Conservation (phyloP, 2,329 filamentous ascomycete species). For the Sporothrix inflata region DNA sequence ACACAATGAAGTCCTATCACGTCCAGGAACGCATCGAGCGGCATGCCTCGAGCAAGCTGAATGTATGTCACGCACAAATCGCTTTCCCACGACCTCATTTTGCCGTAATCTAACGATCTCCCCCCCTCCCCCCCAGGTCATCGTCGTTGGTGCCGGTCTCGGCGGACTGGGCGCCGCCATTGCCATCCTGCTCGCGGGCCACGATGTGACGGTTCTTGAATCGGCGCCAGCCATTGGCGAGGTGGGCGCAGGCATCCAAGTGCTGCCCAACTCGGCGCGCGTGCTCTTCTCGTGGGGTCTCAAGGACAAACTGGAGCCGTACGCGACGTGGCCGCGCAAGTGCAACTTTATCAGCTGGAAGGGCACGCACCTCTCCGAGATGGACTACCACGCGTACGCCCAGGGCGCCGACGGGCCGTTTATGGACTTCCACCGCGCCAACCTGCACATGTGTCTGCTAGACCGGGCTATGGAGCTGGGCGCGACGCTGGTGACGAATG, state of each 20-base stretch:
- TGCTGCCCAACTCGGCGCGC: slow-evolving; percentile 41
- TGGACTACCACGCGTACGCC: slow-evolving; percentile 31
- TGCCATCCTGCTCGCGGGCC: slow-evolving; percentile 29
- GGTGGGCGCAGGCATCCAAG: slow-evolving; percentile 30
- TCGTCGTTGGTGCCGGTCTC: slow-evolving; percentile 34
- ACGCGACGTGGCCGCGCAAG: slow-evolving; percentile 28
- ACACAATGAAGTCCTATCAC: not conserved
- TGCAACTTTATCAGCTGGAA: slow-evolving; percentile 33
- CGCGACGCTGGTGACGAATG: slow-evolving; percentile 35
- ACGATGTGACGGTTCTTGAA: slow-evolving; percentile 32
- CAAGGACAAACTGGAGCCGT: slow-evolving; percentile 21
- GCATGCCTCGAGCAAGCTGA: not conserved
- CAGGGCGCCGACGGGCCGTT: slow-evolving; percentile 39
- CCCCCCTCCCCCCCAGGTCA: slow-evolving; percentile 23
- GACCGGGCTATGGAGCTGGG: slow-evolving; percentile 38
- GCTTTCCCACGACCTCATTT: no score
- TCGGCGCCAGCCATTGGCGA: slow-evolving; percentile 30
- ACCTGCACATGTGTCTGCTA: slow-evolving; percentile 41
- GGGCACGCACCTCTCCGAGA: slow-evolving; percentile 29
- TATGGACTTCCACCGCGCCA: slow-evolving; percentile 42
- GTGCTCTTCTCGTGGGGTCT: slow-evolving; percentile 41
- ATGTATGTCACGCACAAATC: not conserved
- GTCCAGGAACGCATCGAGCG: not conserved
- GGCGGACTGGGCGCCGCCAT: slow-evolving; percentile 32
- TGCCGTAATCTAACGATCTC: no score